These are phyloP conservation scores for Colletotrichum aenigma DNA, from an alignment of 2,329 filamentous ascomycete species.

Conservation along the genomic window DNA sequence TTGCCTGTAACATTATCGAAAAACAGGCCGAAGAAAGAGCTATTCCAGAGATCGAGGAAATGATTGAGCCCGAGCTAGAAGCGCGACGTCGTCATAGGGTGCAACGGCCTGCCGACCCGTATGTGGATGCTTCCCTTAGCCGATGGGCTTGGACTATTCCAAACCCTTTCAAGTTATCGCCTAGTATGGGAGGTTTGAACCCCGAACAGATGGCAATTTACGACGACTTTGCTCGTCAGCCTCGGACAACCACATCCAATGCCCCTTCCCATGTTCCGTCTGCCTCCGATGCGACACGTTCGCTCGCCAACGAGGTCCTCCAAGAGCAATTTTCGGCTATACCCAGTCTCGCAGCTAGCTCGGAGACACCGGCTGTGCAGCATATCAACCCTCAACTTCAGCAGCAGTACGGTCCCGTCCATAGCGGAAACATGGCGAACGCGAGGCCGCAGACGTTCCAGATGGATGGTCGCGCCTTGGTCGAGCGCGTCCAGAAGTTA, in stretches of 20 bases:
- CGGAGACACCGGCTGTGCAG: slow-evolving; percentile 59
- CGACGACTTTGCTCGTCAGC: slow-evolving; percentile 91
- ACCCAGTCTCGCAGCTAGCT: slow-evolving; percentile 61
- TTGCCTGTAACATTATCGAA: slow-evolving; percentile 92
- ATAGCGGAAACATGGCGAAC: slow-evolving; percentile 48
- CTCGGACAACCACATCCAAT: slow-evolving; percentile 64
- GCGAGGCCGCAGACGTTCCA: slow-evolving; percentile 53
- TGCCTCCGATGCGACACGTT: slow-evolving; percentile 64
- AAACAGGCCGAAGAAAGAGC: slow-evolving; percentile 94
- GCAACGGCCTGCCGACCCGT: slow-evolving; percentile 80
- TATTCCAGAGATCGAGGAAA: slow-evolving; percentile 91
- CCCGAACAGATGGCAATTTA: slow-evolving; percentile 94
- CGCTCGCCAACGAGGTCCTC: slow-evolving; percentile 67
- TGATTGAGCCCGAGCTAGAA: slow-evolving; percentile 83
- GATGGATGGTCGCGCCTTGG: slow-evolving; percentile 56
- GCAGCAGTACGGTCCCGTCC: slow-evolving; percentile 59
- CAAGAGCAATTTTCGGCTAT: slow-evolving; percentile 65
- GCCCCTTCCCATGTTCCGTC: slow-evolving; percentile 61
- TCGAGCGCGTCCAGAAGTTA: slow-evolving; percentile 62
- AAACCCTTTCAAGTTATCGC: slow-evolving; percentile 87
- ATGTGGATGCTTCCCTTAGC: slow-evolving; percentile 80
- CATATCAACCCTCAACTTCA: slow-evolving; percentile 58
- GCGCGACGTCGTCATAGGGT: slow-evolving; percentile 76
- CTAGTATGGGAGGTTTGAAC: slow-evolving; percentile 74
- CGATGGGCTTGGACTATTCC: slow-evolving; percentile 95